Percentiles rank a stretch among this genome's conserved stretches.
Conservation (phyloP, 345 rosid species). For the Abelmoschus esculentus region DNA sequence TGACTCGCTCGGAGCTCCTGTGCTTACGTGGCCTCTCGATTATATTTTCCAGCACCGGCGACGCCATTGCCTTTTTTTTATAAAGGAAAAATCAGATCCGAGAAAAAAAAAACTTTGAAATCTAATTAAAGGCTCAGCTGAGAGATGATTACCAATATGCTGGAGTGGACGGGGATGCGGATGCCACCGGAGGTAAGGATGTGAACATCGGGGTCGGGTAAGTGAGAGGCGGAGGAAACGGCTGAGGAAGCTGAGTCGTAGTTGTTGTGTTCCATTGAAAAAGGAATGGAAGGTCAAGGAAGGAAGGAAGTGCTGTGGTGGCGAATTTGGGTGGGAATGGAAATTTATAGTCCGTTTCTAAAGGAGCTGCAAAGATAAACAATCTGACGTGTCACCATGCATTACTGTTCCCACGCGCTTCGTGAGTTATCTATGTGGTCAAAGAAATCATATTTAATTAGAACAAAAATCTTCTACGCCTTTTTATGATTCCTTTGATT, state of each 20-base stretch:
- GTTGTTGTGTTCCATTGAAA: slow-evolving; percentile 19
- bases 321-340: neutral
- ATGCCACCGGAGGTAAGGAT: slow-evolving; percentile 65
- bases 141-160: slow-evolving; percentile 41
- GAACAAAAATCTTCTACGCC: no score
- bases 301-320: neutral
- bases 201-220: slow-evolving; percentile 45
- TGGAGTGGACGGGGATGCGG: slow-evolving; percentile 59
- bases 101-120: neutral
- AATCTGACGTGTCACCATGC: slow-evolving; percentile 1
- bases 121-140: neutral
- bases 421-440: neutral
- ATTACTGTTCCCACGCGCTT: slow-evolving; percentile 5
- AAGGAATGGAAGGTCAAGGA: neutral
- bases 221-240: slow-evolving; percentile 18
- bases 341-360: neutral
- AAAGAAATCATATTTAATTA: no score
- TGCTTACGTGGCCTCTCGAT: slow-evolving; percentile 46
- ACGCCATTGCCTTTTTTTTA: slow-evolving; percentile 45
- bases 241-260: neutral
- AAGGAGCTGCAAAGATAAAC: neutral
- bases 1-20: slow-evolving; percentile 42
- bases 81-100: neutral
- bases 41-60: slow-evolving; percentile 55
- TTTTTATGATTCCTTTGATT: no score